These are phyloP conservation scores for Lathyrus oleraceus DNA, from an alignment of 306 rosid species.

Conservation along the genomic window DNA sequence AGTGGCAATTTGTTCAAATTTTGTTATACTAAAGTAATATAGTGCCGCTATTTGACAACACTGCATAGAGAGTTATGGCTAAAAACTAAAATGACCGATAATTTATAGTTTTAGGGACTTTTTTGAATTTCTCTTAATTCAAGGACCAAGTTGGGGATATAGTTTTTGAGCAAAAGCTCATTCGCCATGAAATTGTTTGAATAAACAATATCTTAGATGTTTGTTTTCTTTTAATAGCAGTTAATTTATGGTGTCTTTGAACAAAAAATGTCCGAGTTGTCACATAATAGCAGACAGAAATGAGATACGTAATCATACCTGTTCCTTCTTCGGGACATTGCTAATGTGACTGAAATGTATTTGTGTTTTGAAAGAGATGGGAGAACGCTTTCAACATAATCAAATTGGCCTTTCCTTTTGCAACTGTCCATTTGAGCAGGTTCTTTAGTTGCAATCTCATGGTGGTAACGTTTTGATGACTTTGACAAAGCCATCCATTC, in stretches of 20 bases:
- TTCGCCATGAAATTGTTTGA: neutral
- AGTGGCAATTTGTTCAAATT: no score
- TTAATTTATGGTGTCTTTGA: neutral
- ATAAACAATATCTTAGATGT: slow-evolving; percentile 12
- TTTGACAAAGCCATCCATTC: slow-evolving; percentile 66
- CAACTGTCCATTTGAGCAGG: slow-evolving; percentile 81
- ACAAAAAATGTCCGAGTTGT: neutral
- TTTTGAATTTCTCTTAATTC: no score
- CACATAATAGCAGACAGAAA: neutral
- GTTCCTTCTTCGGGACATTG: slow-evolving; percentile 89
- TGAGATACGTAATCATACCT: slow-evolving; percentile 50
- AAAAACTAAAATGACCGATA: no score
- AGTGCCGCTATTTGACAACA: no score
- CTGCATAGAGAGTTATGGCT: no score
- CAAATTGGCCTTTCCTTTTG: slow-evolving; percentile 89
- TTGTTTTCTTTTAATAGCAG: neutral
- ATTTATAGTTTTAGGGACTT: no score
- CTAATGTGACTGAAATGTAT: no score
- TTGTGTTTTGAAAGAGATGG: slow-evolving; percentile 73
- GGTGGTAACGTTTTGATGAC: slow-evolving; percentile 72
- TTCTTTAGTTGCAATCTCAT: slow-evolving; percentile 64
- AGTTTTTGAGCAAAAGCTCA: neutral
- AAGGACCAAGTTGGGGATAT: no score
- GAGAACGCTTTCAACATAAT: slow-evolving; percentile 82
- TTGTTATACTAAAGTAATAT: no score